Evolutionary conservation across 2,329 filamentous ascomycete genomes (phyloP), one percentile per base, ranked within the genome.

Genomic region (Fusarium sp.): DNA sequence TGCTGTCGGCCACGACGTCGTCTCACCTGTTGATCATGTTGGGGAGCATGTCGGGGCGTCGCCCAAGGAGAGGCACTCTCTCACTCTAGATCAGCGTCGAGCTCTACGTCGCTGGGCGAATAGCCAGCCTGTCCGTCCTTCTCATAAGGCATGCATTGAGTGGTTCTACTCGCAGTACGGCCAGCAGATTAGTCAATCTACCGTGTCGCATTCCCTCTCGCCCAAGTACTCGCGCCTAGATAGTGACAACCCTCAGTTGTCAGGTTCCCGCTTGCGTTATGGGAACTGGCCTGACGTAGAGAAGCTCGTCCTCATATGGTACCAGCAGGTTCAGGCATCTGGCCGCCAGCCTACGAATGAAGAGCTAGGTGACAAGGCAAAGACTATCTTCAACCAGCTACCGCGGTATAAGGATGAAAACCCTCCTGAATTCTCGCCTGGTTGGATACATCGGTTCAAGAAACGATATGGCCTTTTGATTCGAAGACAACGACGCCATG

Each of bases 361-460:
- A 66, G 85, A 87, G 73, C 78, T 88, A 4, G 84, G 83, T 60
- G 85, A 87, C 31, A 87, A 87, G 76, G 85, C 85, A 39, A 87
- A 86, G 71, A 71, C 75, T 54, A 85, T 88, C 65, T 88, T 87
- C 72, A 76, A 76, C 39, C 81, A 85, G 67, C 76, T 88, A 26
- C 84, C 85, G 13, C 83, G 84, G 15, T 87, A 88, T 73, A 85
- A 84, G 70, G 85, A 85, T 63, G 84, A 87, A 71, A 74, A 75
- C n/a, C 77, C 85, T 2, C 85, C 85, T 42, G 85, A 88, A 72
- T 88, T 88, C 71, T 87, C 84, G 0, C 85, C 85, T 0, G 85
- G 85, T 36, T 88, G 85, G 85, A 87, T 88, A 55, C 85, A 88
- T 66, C 80, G 85, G 32, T 88, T 88, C 76, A 88, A 88, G 75